Base-by-base conservation (phyloP, 2,329 filamentous ascomycete species). In the Epichloe typhina region DNA sequence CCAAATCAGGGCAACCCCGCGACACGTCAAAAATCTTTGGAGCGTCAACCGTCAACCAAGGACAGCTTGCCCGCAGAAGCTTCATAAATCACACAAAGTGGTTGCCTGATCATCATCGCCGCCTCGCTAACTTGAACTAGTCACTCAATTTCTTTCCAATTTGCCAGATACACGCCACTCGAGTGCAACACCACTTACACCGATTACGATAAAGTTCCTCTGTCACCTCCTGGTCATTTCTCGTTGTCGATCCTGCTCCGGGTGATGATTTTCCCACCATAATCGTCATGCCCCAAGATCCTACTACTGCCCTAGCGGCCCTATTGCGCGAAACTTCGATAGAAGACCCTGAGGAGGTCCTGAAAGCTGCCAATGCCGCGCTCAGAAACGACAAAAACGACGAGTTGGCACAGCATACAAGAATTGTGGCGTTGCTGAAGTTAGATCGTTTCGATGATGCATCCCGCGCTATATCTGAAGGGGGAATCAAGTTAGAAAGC, bases 381-480 rank as follows among this genome's bases (percentile, higher is more conserved):
- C 67, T 84, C 54, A 80, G 79, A 59, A 73, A 77, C 51, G 77
- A 81, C 57, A 83, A 82, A 61, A 64, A 64, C 49, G 75, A 83
- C 56, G 53, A 65, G 35, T 70, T 78, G 40, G 82, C 83, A 49
- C 81, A 84, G 38, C 82, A 84, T 63, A 83, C 82, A 37, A 83
- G 84, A 54, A 75, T 84, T 13, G 77, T 91, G 43, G 86, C 87
- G 21, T 75, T 93, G 19, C 73, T 93, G 55, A 88, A 89, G 64
- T 79, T 93, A 58, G 88, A 93, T 66, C 84, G 86, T 52, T 93
- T 84, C 65, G 79, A 86, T 52, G 87, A 93, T 65, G 86, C 85
- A 44, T 71, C 88, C 46, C 79, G 80, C 53, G 76, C 80, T 50
- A 76, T 91, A 53, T 77, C 82, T 53, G 78, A 82, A 37, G 80